phyloP scores from a whole-genome alignment of 2,329 filamentous ascomycete species.

The Scopulariopsis brevicaulis region DNA sequence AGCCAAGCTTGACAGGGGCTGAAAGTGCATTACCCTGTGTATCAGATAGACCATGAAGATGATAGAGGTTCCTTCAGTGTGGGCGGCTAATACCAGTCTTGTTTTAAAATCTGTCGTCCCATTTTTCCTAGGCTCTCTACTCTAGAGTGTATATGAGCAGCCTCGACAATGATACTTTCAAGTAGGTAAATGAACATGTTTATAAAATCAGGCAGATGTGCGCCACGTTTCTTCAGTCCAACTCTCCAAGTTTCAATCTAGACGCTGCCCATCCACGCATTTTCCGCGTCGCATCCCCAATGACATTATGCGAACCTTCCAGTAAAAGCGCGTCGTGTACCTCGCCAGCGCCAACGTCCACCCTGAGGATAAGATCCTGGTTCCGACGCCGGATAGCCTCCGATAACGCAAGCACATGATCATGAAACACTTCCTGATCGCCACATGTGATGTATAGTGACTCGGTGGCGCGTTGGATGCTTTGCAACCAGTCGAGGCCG shows the following conservation, averaged over 20 bases:
- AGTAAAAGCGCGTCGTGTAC: constrained; percentile 9
- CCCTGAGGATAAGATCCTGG: constrained; percentile 6
- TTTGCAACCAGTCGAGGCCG: constrained; percentile 3
- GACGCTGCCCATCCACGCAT: background rate
- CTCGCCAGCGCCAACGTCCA: constrained; percentile 1
- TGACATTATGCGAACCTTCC: constrained; percentile 4
- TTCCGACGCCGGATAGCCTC: constrained; percentile 5
- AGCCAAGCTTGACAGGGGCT: background rate
- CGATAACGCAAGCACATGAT: constrained; percentile 3
- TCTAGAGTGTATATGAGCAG: too few species aligned
- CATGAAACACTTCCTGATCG: constrained; percentile 7
- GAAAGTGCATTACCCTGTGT: background rate
- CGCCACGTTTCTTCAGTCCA: too few species aligned
- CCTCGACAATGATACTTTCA: too few species aligned
- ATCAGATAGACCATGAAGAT: background rate
- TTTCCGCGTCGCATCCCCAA: constrained; percentile 2
- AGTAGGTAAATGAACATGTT: too few species aligned
- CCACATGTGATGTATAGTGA: constrained; percentile 6
- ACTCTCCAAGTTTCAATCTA: too few species aligned
- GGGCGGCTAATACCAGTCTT: too few species aligned
- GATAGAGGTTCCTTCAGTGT: background rate
- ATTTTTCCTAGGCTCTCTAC: too few species aligned
- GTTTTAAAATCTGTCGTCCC: too few species aligned
- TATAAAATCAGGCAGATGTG: too few species aligned
- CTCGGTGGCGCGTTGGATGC: constrained; percentile 2